Evolutionary conservation across 805 yeast genomes (phyloP).

Genomic region (Yamadazyma olivae): DNA sequence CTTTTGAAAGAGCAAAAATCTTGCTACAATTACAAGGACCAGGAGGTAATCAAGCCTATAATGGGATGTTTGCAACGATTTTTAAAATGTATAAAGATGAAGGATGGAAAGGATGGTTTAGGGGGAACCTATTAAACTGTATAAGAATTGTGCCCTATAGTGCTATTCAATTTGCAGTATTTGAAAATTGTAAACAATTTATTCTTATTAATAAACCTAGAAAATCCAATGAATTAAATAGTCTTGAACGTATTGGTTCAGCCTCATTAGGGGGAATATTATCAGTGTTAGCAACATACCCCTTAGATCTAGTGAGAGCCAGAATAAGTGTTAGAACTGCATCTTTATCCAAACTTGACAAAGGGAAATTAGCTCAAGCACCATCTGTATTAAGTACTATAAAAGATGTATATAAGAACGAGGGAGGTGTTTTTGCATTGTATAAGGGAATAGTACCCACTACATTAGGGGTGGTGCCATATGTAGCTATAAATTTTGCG

Average conservation of each 20-base stretch:
- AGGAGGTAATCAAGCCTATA: conserved; percentile 45
- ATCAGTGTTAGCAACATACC: conserved; percentile 83
- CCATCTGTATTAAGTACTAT: conserved; percentile 70
- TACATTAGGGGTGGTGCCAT: conserved; percentile 91
- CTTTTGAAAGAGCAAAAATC: conserved; percentile 92
- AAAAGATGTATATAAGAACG: conserved; percentile 57
- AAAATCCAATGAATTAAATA: conserved; percentile 37
- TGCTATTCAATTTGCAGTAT: conserved; percentile 90
- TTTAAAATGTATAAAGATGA: conserved; percentile 80
- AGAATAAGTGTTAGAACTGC: conserved; percentile 90
- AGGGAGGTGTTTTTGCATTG: conserved; percentile 78
- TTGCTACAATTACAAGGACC: conserved; percentile 83
- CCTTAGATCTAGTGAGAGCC: conserved; percentile 88
- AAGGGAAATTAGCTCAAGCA: conserved; percentile 48
- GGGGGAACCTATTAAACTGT: conserved; percentile 92
- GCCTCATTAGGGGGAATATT: conserved; percentile 82
- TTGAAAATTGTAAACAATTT: conserved; percentile 55
- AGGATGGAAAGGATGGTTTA: conserved; percentile 84
- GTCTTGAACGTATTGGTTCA: conserved; percentile 60
- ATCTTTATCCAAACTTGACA: conserved; percentile 44
- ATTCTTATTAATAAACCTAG: conserved; percentile 19
- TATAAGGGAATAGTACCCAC: conserved; percentile 92
- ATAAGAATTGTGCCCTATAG: conserved; percentile 88
- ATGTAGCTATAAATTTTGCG: conserved; percentile 89
- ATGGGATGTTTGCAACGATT: conserved; percentile 77